Conservation (phyloP, 768 basidiomycete species). For the Kwoniella shandongensis region DNA sequence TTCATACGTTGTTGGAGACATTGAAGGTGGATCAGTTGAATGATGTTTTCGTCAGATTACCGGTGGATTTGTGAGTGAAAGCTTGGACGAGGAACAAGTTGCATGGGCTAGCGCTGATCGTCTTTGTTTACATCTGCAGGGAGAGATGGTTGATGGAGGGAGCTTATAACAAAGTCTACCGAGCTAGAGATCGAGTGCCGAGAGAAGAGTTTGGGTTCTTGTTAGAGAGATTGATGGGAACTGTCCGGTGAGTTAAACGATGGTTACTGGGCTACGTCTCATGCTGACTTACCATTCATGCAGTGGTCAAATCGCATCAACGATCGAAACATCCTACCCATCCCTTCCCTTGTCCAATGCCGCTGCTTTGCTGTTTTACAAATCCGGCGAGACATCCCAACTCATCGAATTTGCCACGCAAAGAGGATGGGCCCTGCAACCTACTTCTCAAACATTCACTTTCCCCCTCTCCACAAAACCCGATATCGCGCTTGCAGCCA, state of each 20-base stretch:
- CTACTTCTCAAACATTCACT: constrained; percentile 66
- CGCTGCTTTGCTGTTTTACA: constrained; percentile 86
- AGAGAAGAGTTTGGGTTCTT: constrained; percentile 94
- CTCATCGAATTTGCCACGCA: constrained; percentile 73
- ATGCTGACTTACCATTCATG: background rate
- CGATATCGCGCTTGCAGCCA: constrained; percentile 29
- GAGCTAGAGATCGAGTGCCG: constrained; percentile 86
- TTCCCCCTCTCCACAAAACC: constrained; percentile 61
- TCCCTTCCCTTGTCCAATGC: constrained; percentile 88
- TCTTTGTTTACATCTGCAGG: constrained; percentile 14
- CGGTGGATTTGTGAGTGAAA: constrained; percentile 48
- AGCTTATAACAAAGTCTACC: constrained; percentile 96
- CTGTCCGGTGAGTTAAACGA: constrained; percentile 68
- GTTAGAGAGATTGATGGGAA: constrained; percentile 87
- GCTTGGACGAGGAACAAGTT: background rate
- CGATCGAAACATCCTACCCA: constrained; percentile 90
- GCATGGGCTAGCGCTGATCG: background rate
- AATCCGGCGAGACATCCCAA: constrained; percentile 65
- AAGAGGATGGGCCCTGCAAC: constrained; percentile 66
- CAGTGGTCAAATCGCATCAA: constrained; percentile 96
- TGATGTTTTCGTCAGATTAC: constrained; percentile 50
- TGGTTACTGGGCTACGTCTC: background rate
- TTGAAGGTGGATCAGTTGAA: constrained; percentile 56
- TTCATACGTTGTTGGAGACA: constrained; percentile 93
- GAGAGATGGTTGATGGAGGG: constrained; percentile 99